Evolutionary conservation across 306 rosid species (phyloP).

Genomic region (Pyrus pyrifolia): DNA sequence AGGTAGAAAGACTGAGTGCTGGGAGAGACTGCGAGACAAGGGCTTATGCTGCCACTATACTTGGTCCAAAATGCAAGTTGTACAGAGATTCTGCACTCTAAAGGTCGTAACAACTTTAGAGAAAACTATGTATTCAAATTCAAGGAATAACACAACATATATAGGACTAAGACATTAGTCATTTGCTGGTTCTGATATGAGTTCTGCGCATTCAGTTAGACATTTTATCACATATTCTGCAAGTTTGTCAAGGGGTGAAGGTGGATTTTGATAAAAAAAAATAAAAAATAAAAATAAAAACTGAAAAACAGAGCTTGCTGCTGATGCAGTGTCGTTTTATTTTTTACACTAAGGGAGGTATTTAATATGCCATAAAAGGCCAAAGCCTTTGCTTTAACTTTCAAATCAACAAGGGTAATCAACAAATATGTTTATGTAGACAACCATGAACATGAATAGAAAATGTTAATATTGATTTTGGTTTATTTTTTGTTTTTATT

Average conservation of each 20-base stretch:
- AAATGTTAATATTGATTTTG: too few relatives aligned
- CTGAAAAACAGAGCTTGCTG: too few relatives aligned
- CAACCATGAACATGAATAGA: too few relatives aligned
- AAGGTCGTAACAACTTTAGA: neutral
- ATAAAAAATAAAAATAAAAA: too few relatives aligned
- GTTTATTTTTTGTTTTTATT: too few relatives aligned
- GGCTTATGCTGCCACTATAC: neutral
- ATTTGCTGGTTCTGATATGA: neutral
- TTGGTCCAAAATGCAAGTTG: neutral
- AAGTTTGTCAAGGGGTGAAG: neutral
- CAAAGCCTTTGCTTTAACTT: too few relatives aligned
- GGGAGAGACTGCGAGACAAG: neutral
- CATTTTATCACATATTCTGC: neutral
- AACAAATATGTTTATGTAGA: too few relatives aligned
- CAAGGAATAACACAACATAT: neutral
- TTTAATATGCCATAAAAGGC: too few relatives aligned
- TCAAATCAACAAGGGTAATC: too few relatives aligned
- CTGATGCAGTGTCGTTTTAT: too few relatives aligned
- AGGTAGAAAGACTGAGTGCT: neutral
- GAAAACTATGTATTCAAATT: neutral
- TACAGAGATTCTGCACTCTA: neutral
- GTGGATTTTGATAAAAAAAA: neutral
- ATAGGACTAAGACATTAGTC: neutral
- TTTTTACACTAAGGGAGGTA: too few relatives aligned
- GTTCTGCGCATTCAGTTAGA: neutral